Conservation (phyloP, 176 grass and related monocot genomes). For the Juncus inflexus region DNA sequence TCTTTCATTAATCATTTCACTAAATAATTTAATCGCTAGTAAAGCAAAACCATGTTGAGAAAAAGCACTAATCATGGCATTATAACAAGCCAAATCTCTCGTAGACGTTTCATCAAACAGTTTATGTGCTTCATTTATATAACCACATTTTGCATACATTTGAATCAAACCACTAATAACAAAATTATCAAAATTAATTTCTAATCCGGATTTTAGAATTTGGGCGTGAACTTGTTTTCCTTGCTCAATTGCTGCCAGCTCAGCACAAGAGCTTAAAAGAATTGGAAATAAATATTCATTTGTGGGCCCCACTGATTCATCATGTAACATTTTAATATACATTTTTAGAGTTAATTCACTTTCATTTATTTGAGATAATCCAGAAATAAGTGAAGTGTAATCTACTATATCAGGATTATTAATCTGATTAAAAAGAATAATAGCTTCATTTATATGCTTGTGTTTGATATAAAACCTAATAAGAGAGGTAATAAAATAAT, state of each 20-base stretch:
- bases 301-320: constrained; percentile 19
- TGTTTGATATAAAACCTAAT: constrained; percentile 35
- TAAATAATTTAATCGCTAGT: constrained; percentile 27
- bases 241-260: constrained; percentile 29
- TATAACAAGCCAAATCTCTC: constrained; percentile 35
- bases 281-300: constrained; percentile 35
- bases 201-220: constrained; percentile 28
- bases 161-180: constrained; percentile 30
- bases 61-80: constrained; percentile 37
- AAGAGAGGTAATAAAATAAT: constrained; percentile 21
- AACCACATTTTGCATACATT: constrained; percentile 36
- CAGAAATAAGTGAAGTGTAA: constrained; percentile 39
- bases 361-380: constrained; percentile 25
- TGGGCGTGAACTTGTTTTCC: constrained; percentile 42
- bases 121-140: constrained; percentile 25
- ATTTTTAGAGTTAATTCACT: constrained; percentile 20
- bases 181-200: constrained; percentile 20
- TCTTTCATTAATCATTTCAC: constrained; percentile 22
- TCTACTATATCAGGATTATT: constrained; percentile 20
- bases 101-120: constrained; percentile 28
- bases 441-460: constrained; percentile 25
- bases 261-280: constrained; percentile 35
- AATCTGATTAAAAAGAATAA: constrained; percentile 25
- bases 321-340: constrained; percentile 31
- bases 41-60: constrained; percentile 35